phyloP scores from a whole-genome alignment of 768 basidiomycete species.

The Leccinum olivaceopallidum region DNA sequence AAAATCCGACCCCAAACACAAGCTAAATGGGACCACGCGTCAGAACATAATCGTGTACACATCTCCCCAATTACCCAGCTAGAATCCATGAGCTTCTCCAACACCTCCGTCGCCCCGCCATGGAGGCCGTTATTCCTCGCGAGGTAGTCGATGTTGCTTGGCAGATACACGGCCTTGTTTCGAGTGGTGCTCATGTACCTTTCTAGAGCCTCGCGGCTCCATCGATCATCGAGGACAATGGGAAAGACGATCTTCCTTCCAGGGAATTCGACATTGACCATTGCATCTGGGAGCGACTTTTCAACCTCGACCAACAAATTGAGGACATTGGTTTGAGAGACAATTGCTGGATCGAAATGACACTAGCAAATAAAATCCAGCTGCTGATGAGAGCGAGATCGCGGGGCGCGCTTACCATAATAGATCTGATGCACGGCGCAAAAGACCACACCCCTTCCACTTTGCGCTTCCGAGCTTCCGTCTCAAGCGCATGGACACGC shows the following conservation, averaged over 20 bases:
- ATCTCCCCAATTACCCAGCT: slow-evolving; percentile 43
- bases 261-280: slow-evolving; percentile 44
- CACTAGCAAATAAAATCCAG: slow-evolving; percentile 33
- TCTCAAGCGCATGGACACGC: slow-evolving; percentile 57
- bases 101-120: slow-evolving; percentile 42
- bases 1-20: slow-evolving; percentile 63
- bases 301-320: slow-evolving; percentile 40
- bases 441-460: slow-evolving; percentile 42
- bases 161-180: slow-evolving; percentile 62
- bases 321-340: slow-evolving; percentile 48
- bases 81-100: slow-evolving; percentile 47
- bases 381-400: neutral
- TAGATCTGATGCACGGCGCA: slow-evolving; percentile 56
- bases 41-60: neutral
- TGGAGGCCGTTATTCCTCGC: slow-evolving; percentile 60
- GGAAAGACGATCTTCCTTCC: slow-evolving; percentile 60
- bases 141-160: slow-evolving; percentile 67
- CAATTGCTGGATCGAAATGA: slow-evolving; percentile 45
- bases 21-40: slow-evolving; percentile 40
- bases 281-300: slow-evolving; percentile 39
- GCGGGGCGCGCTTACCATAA: slow-evolving; percentile 43
- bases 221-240: slow-evolving; percentile 40
- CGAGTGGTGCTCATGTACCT: slow-evolving; percentile 58
- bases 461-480: slow-evolving; percentile 33
- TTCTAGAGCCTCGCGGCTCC: slow-evolving; percentile 54